phyloP scores from a whole-genome alignment of 2,329 filamentous ascomycete genomes.

The Scytalidium sp. region DNA sequence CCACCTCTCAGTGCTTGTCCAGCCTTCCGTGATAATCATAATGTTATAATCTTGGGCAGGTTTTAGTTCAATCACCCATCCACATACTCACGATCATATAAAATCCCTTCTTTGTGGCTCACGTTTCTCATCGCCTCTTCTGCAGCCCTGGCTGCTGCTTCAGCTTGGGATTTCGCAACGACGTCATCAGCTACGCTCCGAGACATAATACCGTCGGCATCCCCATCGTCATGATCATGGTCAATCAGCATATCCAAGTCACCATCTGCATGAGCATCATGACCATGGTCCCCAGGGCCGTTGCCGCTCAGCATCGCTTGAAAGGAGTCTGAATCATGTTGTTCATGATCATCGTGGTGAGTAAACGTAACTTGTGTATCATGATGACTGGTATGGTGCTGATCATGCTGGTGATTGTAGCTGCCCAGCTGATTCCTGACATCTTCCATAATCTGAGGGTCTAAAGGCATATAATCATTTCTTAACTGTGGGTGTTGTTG shows the following conservation, averaged over 20 bases:
- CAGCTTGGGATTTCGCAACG: not conserved
- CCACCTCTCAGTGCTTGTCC: not conserved
- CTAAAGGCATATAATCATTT: conserved; percentile 46
- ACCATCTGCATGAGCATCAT: conserved; percentile 11
- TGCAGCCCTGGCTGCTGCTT: not conserved
- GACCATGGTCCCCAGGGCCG: not conserved
- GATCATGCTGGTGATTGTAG: conserved; percentile 12
- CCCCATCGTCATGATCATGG: conserved; percentile 17
- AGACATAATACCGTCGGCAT: not conserved
- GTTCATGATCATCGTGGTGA: not conserved
- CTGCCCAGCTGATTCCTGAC: conserved; percentile 37
- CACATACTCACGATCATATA: not conserved
- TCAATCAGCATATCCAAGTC: conserved; percentile 28
- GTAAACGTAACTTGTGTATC: not conserved
- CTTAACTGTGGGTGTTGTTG: conserved; percentile 4
- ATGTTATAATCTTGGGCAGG: not conserved
- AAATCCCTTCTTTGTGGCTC: not conserved
- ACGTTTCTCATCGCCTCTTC: conserved; percentile 4
- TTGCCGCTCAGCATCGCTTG: conserved; percentile 17
- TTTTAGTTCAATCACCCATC: not conserved
- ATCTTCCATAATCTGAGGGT: conserved; percentile 59
- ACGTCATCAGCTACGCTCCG: not conserved
- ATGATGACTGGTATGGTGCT: conserved; percentile 10
- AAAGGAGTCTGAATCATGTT: conserved; percentile 16
- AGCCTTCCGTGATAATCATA: not conserved